Evolutionary conservation across 139 green algal genomes (phyloP), one percentile per base, ranked within the genome.

Genomic region (Chara braunii): DNA sequence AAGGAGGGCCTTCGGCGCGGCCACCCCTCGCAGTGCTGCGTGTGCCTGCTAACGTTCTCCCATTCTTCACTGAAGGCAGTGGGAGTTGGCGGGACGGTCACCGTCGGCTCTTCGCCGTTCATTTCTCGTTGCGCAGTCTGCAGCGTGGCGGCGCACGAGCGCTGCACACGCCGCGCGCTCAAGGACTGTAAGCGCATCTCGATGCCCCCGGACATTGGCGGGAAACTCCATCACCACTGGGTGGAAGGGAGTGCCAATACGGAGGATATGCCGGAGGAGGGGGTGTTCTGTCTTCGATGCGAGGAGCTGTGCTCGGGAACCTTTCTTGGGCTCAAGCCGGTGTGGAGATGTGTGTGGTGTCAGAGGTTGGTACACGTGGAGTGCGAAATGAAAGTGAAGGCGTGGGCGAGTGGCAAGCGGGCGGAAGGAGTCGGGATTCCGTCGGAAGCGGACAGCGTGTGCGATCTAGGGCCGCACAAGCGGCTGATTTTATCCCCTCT

Each of bases 271-370:
- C 64, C 69, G 60, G 45, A 68, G 26, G 48, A 64, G n/a, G 53
- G 62, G 30, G 65, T 43, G 14, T 33, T 61, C 36, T 54, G 72
- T 48, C 52, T 79, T 45, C 26, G 74, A 42, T 62, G 50, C 23
- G 64, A 54, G 40, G 36, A 68, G 23, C 77, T 80, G 2, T 79
- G 77, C 12, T 74, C 74, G 36, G 65, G 64, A 24, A 56, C 83
- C 48, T 81, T 85, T 58, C 60, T 78, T 6, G 59, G 75, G 22
- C 78, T 31, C 28, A 26, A 87, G 69, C 84, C 86, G 1, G 70
- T 86, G 32, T 93, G 86, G 86, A 52, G 58, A 33, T 93, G 86
- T 75, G 62, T 72, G 1, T 82, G 82, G 54, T 93, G 86, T 55
- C 69, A 69, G 24, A 64, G 37, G 0, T 54, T 75, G 1, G 72